Conservation (phyloP, 305 asterid species). For the Fraxinus ornus region DNA sequence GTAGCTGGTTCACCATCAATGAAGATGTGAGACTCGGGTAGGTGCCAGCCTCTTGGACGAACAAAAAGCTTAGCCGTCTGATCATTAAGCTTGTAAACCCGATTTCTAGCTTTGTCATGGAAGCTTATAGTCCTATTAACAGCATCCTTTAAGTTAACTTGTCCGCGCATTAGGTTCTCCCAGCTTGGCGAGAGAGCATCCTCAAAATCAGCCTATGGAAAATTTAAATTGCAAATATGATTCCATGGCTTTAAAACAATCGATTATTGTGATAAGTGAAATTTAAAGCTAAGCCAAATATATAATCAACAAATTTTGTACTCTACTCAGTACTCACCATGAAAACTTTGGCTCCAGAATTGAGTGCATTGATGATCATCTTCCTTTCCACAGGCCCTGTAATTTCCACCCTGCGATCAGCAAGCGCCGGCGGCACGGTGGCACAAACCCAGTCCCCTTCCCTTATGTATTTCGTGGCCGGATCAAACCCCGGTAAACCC, state of each 20-base stretch:
- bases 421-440: slow-evolving; percentile 64
- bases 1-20: slow-evolving; percentile 87
- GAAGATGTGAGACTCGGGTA: slow-evolving; percentile 85
- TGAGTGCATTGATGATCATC: slow-evolving; percentile 94
- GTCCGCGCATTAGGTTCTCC: slow-evolving; percentile 90
- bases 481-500: slow-evolving; percentile 67
- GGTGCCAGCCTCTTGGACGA: slow-evolving; percentile 96
- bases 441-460: slow-evolving; percentile 75
- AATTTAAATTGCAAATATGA: neutral
- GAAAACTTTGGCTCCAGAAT: slow-evolving; percentile 96
- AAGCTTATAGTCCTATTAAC: slow-evolving; percentile 73
- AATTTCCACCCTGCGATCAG: slow-evolving; percentile 88
- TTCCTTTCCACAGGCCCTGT: slow-evolving; percentile 97
- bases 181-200: slow-evolving; percentile 89
- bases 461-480: slow-evolving; percentile 62
- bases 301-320: neutral
- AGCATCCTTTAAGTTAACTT: slow-evolving; percentile 78
- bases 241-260: neutral
- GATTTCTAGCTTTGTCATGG: slow-evolving; percentile 68
- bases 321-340: slow-evolving; percentile 57
- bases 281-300: neutral
- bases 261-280: neutral
- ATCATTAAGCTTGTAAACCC: slow-evolving; percentile 68
- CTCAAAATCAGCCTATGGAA: slow-evolving; percentile 58
- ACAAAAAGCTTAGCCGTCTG: slow-evolving; percentile 82